Evolutionary conservation across 2,329 filamentous ascomycete genomes (phyloP).

Genomic region (Colletotrichum graminicola): DNA sequence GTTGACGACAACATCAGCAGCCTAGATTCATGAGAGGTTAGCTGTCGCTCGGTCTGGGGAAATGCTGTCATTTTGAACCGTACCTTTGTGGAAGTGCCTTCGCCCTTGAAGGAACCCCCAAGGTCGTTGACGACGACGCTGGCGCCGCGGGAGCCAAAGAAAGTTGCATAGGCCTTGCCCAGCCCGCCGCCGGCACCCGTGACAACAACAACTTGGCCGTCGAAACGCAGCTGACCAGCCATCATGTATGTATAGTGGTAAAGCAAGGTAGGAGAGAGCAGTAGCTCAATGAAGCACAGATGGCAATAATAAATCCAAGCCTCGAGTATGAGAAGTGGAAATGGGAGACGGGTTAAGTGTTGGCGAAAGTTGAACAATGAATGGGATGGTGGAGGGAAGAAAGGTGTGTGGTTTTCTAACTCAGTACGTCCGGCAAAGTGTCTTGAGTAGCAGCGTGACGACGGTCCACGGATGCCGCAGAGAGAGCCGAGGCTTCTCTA

Average conservation of each 20-base stretch:
- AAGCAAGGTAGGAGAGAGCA: not conserved
- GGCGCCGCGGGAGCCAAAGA: conserved; percentile 92
- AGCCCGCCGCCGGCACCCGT: conserved; percentile 85
- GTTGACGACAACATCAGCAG: conserved; percentile 84
- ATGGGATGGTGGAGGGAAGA: not conserved
- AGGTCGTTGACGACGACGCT: conserved; percentile 98
- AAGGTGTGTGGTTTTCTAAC: conserved; percentile 29
- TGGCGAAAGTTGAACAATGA: conserved; percentile 3
- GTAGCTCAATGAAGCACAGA: conserved; percentile 10
- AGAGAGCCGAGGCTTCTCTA: conserved; percentile 42
- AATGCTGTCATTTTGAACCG: conserved; percentile 43
- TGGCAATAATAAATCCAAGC: not conserved
- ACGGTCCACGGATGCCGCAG: conserved; percentile 30
- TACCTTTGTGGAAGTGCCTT: conserved; percentile 89
- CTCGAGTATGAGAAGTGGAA: not conserved
- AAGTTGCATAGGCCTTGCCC: conserved; percentile 85
- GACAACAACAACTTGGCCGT: conserved; percentile 86
- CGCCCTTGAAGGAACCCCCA: conserved; percentile 91
- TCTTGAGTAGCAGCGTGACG: conserved; percentile 30
- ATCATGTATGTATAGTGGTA: conserved; percentile 59
- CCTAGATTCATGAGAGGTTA: conserved; percentile 60
- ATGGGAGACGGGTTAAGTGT: not conserved
- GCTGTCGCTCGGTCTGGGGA: not conserved
- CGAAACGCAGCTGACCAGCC: conserved; percentile 79
- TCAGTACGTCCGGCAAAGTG: conserved; percentile 35